A percentile compares a stretch with the other conserved stretches of the same genome.
Evolutionary conservation across 2,329 filamentous ascomycete species (phyloP).

Genomic region (Cladosporium halotolerans): DNA sequence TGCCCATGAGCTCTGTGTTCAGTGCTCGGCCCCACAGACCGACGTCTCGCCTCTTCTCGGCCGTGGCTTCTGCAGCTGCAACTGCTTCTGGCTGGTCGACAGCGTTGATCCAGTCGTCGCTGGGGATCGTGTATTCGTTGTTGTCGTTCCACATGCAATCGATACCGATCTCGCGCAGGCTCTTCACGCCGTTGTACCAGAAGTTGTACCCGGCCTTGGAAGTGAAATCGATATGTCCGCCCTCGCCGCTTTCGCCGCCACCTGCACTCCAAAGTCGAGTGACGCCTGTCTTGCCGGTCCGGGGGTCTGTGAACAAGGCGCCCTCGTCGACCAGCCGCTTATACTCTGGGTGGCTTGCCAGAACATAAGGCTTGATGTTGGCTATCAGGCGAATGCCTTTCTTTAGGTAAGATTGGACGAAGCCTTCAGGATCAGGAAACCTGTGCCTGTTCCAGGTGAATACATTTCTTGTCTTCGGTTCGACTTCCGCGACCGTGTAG

Average conservation of each 20-base stretch:
- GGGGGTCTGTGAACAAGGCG: constrained; percentile 59
- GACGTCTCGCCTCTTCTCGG: constrained; percentile 43
- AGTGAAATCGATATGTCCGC: constrained; percentile 68
- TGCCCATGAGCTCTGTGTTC: constrained; percentile 66
- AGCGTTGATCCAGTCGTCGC: constrained; percentile 60
- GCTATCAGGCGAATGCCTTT: constrained; percentile 62
- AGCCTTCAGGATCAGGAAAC: constrained; percentile 62
- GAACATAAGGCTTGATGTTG: constrained; percentile 68
- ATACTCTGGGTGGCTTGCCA: constrained; percentile 62
- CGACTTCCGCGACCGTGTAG: constrained; percentile 61
- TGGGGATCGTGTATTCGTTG: constrained; percentile 64
- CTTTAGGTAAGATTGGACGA: constrained; percentile 55
- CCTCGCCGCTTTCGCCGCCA: constrained; percentile 62
- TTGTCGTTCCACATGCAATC: constrained; percentile 77
- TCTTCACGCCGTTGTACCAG: constrained; percentile 64
- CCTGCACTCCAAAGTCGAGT: constrained; percentile 67
- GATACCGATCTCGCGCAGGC: constrained; percentile 57
- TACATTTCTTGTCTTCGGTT: constrained; percentile 65
- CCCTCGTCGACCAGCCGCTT: constrained; percentile 51
- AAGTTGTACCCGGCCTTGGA: constrained; percentile 60
- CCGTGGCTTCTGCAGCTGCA: constrained; percentile 22
- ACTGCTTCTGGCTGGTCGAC: constrained; percentile 41
- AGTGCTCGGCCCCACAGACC: constrained; percentile 65
- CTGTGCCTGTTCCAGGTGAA: constrained; percentile 66
- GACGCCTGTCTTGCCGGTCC: constrained; percentile 42